phyloP scores from a whole-genome alignment of 805 yeast species.

The Diddensiella caesifluorescens region DNA sequence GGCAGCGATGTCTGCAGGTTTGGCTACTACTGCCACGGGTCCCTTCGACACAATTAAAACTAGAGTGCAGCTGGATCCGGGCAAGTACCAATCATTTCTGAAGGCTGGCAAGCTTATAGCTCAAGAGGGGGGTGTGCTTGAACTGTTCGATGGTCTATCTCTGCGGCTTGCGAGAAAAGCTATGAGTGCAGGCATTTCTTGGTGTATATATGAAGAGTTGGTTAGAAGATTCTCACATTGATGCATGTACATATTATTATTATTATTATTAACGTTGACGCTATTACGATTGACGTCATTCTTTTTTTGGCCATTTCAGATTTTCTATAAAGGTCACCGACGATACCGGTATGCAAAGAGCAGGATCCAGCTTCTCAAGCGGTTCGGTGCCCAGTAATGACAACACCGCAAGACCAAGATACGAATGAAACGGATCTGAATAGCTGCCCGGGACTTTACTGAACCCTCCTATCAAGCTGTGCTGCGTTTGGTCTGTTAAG shows the following conservation, averaged over 20 bases:
- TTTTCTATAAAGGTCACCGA: slow-evolving; percentile 18
- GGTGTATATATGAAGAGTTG: slow-evolving; percentile 95
- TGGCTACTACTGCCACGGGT: slow-evolving; percentile 82
- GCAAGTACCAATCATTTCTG: slow-evolving; percentile 38
- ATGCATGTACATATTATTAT: slow-evolving; percentile 8
- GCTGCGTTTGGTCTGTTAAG: slow-evolving; percentile 54
- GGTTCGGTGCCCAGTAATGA: slow-evolving; percentile 29
- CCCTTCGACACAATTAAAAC: slow-evolving; percentile 96
- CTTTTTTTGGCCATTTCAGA: slow-evolving; percentile 2
- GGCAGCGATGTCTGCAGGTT: slow-evolving; percentile 73
- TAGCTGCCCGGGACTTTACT: slow-evolving; percentile 53
- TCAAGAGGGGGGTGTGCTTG: slow-evolving; percentile 43
- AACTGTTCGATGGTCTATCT: slow-evolving; percentile 78
- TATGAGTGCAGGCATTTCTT: slow-evolving; percentile 87
- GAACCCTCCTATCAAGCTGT: slow-evolving; percentile 68
- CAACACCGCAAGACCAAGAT: slow-evolving; percentile 47
- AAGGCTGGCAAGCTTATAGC: slow-evolving; percentile 37
- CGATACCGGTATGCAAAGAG: slow-evolving; percentile 28
- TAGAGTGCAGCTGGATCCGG: slow-evolving; percentile 71
- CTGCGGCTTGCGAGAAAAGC: slow-evolving; percentile 82
- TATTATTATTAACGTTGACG: slow-evolving; percentile 8
- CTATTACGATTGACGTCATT: slow-evolving; percentile 3
- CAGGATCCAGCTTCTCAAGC: slow-evolving; percentile 27
- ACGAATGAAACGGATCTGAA: slow-evolving; percentile 64
- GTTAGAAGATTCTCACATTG: slow-evolving; percentile 31